Conservation (phyloP, 805 yeast species). For the Saturnispora hagleri region DNA sequence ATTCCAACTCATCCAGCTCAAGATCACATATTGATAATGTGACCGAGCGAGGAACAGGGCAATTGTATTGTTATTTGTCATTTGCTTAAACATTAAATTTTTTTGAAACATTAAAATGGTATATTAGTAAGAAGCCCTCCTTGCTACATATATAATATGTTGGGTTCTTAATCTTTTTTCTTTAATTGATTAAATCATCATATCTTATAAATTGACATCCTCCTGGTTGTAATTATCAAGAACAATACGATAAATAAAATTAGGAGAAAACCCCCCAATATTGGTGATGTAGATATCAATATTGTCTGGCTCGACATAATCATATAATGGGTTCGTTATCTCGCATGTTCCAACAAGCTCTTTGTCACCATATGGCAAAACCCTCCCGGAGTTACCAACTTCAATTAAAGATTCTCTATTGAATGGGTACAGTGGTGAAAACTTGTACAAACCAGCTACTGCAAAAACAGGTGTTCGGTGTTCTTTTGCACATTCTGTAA, state of each 20-base stretch:
- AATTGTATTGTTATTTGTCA: neutral
- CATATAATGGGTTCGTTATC: constrained; percentile 81
- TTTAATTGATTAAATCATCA: neutral
- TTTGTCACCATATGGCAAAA: constrained; percentile 65
- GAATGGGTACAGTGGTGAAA: constrained; percentile 88
- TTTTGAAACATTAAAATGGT: constrained; percentile 1
- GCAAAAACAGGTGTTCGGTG: constrained; percentile 95
- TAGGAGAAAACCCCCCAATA: constrained; percentile 93
- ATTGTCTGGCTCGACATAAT: constrained; percentile 88
- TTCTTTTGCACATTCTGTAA: constrained; percentile 92
- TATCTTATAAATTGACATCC: constrained; percentile 52
- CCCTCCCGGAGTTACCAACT: constrained; percentile 90
- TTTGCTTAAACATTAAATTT: neutral
- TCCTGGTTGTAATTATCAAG: constrained; percentile 86
- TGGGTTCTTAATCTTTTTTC: neutral
- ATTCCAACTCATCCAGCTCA: constrained; percentile 48
- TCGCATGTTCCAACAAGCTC: constrained; percentile 63
- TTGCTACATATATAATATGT: neutral
- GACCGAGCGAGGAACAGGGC: constrained; percentile 66
- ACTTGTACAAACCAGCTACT: constrained; percentile 87
- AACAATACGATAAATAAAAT: constrained; percentile 89
- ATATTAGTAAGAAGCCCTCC: constrained; percentile 2
- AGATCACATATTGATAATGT: constrained; percentile 29
- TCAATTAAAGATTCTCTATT: constrained; percentile 77
- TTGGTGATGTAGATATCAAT: constrained; percentile 92